These are phyloP conservation scores for Aspergillus pseudoterreus DNA, from an alignment of 2,329 filamentous ascomycete species.

Conservation along the genomic window DNA sequence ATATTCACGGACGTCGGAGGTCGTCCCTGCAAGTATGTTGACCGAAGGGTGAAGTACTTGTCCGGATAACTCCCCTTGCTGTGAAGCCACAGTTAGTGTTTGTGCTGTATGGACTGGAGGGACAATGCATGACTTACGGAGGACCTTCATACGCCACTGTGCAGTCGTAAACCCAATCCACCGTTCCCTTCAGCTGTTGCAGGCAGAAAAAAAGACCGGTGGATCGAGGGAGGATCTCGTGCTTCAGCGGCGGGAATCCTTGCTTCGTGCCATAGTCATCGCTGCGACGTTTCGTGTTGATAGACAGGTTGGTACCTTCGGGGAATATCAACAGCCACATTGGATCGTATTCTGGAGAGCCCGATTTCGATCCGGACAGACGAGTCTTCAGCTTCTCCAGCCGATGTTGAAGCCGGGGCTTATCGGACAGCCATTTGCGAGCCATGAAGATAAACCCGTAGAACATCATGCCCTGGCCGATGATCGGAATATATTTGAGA, in stretches of 20 bases:
- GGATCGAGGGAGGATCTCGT: slow-evolving; percentile 58
- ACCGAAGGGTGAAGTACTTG: slow-evolving; percentile 78
- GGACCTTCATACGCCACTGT: slow-evolving; percentile 94
- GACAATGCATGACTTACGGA: slow-evolving; percentile 59
- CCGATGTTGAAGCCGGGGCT: slow-evolving; percentile 56
- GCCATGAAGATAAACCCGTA: slow-evolving; percentile 65
- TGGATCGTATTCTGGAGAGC: slow-evolving; percentile 49
- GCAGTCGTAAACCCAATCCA: slow-evolving; percentile 69
- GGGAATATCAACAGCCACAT: slow-evolving; percentile 68
- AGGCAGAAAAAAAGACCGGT: slow-evolving; percentile 61
- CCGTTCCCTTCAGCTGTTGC: slow-evolving; percentile 55
- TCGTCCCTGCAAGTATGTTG: slow-evolving; percentile 83
- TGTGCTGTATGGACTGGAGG: slow-evolving; percentile 1
- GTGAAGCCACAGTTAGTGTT: slow-evolving; percentile 4
- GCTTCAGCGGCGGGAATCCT: slow-evolving; percentile 54
- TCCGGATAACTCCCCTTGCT: slow-evolving; percentile 83
- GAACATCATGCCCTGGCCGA: slow-evolving; percentile 62
- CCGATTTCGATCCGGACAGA: slow-evolving; percentile 47
- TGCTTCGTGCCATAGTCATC: slow-evolving; percentile 56
- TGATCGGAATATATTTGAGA: slow-evolving; percentile 58
- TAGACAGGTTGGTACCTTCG: slow-evolving; percentile 61
- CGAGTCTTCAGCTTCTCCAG: slow-evolving; percentile 53
- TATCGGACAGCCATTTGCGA: slow-evolving; percentile 60
- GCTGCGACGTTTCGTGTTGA: slow-evolving; percentile 54
- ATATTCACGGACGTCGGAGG: slow-evolving; percentile 95